A percentile compares a stretch with the other conserved stretches of the same genome.
phyloP scores from a whole-genome alignment of 2,329 filamentous ascomycete species.

The Xylaria sp. region DNA sequence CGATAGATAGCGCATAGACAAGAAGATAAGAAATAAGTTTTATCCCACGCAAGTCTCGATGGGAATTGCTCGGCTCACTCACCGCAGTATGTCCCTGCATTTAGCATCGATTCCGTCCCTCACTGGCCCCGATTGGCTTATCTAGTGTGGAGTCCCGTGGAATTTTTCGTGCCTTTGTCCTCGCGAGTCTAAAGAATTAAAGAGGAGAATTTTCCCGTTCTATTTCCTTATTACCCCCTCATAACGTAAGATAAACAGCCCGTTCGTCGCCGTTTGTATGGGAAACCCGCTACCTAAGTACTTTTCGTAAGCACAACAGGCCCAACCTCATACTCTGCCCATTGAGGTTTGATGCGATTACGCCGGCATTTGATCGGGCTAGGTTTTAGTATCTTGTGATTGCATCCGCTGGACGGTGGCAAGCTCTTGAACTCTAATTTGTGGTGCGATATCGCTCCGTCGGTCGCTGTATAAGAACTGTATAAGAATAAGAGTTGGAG shows the following conservation, averaged over 20 bases:
- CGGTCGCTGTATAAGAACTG: not conserved
- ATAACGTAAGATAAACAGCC: constrained; percentile 34
- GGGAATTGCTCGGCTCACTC: not conserved
- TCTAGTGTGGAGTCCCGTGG: constrained; percentile 29
- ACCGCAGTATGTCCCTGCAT: not conserved
- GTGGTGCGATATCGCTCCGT: constrained; percentile 20
- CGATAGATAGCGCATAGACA: constrained; percentile 2
- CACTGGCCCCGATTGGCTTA: constrained; percentile 13
- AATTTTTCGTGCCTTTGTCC: constrained; percentile 19
- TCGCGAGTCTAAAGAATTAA: constrained; percentile 27
- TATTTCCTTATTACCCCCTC: constrained; percentile 16
- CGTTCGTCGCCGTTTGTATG: not conserved
- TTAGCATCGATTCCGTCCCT: not conserved
- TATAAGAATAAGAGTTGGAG: constrained; percentile 13
- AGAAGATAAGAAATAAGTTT: constrained; percentile 19
- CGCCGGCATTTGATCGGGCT: not conserved
- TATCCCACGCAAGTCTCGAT: not conserved
- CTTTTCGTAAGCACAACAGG: constrained; percentile 9
- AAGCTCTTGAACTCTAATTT: not conserved
- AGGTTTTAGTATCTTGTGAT: not conserved
- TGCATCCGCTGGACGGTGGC: not conserved
- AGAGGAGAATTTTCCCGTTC: constrained; percentile 24
- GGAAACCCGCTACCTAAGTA: not conserved
- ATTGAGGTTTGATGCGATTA: not conserved
- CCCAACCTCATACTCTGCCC: not conserved